phyloP scores from a whole-genome alignment of 2,329 filamentous ascomycete species.

The Bisporella sp. region DNA sequence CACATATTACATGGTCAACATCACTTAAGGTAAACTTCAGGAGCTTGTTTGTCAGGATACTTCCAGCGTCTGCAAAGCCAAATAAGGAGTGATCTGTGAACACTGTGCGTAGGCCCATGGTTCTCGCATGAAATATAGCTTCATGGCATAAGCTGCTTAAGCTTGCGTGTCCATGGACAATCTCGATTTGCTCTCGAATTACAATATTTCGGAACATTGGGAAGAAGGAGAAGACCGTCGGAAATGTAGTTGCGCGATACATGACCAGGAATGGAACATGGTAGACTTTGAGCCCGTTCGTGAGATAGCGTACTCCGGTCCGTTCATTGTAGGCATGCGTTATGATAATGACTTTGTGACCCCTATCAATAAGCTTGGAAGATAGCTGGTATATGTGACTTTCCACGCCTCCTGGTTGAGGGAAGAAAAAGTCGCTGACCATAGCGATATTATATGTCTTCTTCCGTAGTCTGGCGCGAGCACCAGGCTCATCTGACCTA shows the following conservation, averaged over 20 bases:
- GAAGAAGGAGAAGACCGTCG: constrained; percentile 97
- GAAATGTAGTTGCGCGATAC: constrained; percentile 88
- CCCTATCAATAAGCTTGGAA: constrained; percentile 91
- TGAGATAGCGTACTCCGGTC: constrained; percentile 88
- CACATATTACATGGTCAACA: constrained; percentile 96
- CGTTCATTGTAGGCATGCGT: constrained; percentile 91
- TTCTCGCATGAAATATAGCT: constrained; percentile 87
- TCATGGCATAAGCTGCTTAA: constrained; percentile 91
- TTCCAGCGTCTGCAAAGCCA: constrained; percentile 92
- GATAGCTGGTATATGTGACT: constrained; percentile 98
- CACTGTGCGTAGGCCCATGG: constrained; percentile 92
- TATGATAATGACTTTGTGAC: constrained; percentile 96
- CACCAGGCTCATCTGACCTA: background rate
- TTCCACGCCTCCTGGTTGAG: constrained; percentile 92
- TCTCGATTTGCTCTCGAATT: constrained; percentile 89
- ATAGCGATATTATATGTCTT: constrained; percentile 66
- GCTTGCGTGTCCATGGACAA: constrained; percentile 95
- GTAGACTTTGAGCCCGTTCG: constrained; percentile 97
- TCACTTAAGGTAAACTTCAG: constrained; percentile 95
- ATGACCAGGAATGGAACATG: constrained; percentile 95
- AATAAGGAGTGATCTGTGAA: constrained; percentile 98
- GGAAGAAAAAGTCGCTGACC: constrained; percentile 99
- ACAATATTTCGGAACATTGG: constrained; percentile 96
- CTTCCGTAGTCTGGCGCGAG: constrained; percentile 1
- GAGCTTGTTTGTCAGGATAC: constrained; percentile 94